Percentiles rank a stretch among this genome's conserved stretches.
phyloP scores from a whole-genome alignment of 2,329 filamentous ascomycete species.

The Diaporthe eres region DNA sequence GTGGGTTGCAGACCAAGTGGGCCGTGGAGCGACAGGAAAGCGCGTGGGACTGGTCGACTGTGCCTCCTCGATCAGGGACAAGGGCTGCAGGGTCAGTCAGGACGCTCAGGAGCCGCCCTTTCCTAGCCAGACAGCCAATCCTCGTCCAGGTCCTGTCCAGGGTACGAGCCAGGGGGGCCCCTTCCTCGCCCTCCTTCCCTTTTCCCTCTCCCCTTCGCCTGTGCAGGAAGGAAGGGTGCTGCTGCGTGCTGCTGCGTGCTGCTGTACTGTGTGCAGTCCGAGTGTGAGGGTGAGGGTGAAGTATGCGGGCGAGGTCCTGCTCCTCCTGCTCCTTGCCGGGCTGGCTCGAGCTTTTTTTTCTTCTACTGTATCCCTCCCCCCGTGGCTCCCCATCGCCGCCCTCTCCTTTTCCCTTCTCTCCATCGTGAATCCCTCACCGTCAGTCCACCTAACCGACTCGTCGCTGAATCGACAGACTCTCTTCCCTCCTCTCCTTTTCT shows the following conservation, averaged over 20 bases:
- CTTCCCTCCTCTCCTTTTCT: conserved; percentile 51
- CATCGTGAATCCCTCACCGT: conserved; percentile 42
- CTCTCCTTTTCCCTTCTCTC: conserved; percentile 46
- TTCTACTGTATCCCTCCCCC: conserved; percentile 34
- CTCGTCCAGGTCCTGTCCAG: background rate
- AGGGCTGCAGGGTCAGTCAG: conserved; percentile 32
- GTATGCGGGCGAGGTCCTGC: conserved; percentile 3
- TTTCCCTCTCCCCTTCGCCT: conserved; percentile 17
- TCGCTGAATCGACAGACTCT: conserved; percentile 47
- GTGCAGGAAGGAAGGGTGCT: background rate
- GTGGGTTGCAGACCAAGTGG: conserved; percentile 35
- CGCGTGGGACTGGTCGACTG: conserved; percentile 33
- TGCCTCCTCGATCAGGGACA: conserved; percentile 26
- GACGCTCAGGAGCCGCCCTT: conserved; percentile 32
- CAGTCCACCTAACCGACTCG: conserved; percentile 40
- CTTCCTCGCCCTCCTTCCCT: conserved; percentile 30
- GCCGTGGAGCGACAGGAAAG: conserved; percentile 24
- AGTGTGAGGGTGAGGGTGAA: background rate
- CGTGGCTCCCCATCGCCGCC: conserved; percentile 31
- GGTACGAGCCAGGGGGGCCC: conserved; percentile 8
- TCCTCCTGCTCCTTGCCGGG: conserved; percentile 22
- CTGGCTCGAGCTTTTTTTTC: conserved; percentile 32
- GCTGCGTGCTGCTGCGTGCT: background rate
- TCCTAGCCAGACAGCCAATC: conserved; percentile 22
- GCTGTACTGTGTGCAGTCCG: conserved; percentile 7